Evolutionary conservation across 2,329 filamentous ascomycete species (phyloP), one percentile per base, ranked within the genome.

Genomic region (Cladosporium sphaerospermum): DNA sequence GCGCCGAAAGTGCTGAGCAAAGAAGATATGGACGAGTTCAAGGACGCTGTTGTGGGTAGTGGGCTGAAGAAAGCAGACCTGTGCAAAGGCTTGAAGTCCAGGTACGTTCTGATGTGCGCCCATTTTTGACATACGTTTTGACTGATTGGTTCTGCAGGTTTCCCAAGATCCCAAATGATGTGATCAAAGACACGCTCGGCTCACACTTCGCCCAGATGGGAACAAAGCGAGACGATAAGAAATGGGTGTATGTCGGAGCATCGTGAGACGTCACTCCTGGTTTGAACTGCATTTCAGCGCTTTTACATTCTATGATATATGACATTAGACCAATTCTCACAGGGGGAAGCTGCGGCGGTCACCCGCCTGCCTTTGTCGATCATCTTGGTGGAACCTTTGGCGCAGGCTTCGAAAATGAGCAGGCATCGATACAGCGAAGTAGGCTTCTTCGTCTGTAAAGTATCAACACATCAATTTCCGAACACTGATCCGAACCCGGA

Each of bases 11-110:
- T 69, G 28, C 76, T 90, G 14, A 78, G 82, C 3, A 69, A 73
- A 1, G 81, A 86, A 9, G 73, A 83, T 40, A 67, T 89, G 32
- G 73, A 75, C 1, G 80, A 84, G 9, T 89, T 95, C 69, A 90
- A 85, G 67, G 72, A 77, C 31, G 81, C 81, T 1, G 77, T 95
- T n/a, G 71, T 83, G 46, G 86, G 83, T 14, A 86, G 81, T 57
- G 80, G 86, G 69, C 73, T 89, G 45, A 87, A 82, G 37, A 93
- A 93, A 70, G 70, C 83, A 1, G 88, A 86, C 7, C 72, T 93
- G 60, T 76, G 89, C 8, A 88, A 92, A 67, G 77, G 86, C 4
- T 69, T 95, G 56, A 88, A 89, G 69, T 84, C 86, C 64, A 78
- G 82, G 73, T 81, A 69, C 55, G 73, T 62, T n/a, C 11, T 16